Evolutionary conservation across 2,329 filamentous ascomycete genomes (phyloP), one percentile per base, ranked within the genome.

Genomic region (Ceratocystiopsis minuta): DNA sequence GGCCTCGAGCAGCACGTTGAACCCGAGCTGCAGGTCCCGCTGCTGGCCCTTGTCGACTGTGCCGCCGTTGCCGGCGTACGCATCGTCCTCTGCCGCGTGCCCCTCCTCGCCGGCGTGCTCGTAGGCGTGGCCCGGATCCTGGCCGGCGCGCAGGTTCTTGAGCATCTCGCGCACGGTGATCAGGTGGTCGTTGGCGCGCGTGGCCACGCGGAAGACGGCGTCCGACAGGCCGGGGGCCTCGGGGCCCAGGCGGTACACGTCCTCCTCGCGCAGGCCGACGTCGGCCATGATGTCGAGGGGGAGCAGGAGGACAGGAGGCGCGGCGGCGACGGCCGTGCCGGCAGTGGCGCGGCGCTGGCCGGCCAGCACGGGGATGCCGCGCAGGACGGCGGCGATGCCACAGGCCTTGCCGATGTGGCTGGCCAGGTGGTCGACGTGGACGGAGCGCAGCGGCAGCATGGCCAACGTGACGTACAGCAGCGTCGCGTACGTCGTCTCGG

Each of bases 131-230:
- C 80, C 84, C 0, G 83, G 73, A 39, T 75, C 77, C 50, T 80
- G 62, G 2, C 86, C 84, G 4, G 75, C 76, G 42, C 74, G 74
- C 16, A 94, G 62, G 52, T 82, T 84, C 53, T 76, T 78, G 46
- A 96, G 60, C 86, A 98, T 94, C 57, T 94, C 84, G 45, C 86
- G 69, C 2, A 82, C 88, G 0, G 88, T 96, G 50, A 95, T 93
- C 32, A 98, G 66, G 59, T 98, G 90, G 56, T 98, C 90, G 54
- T 92, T 92, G 7, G 90, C 90, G 34, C 88, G 74, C 0, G 90
- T 98, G 0, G 90, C 90, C 14, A 98, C 84, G 4, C 75, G 71
- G 59, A 96, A 98, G 1, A 96, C 75, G 4, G 87, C 88, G 58
- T 98, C 88, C 46, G 81, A 77, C 16, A 96, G 66, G 0, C 87